Base-by-base conservation (phyloP, 1,284 basidiomycete species). In the Cerrena zonata region DNA sequence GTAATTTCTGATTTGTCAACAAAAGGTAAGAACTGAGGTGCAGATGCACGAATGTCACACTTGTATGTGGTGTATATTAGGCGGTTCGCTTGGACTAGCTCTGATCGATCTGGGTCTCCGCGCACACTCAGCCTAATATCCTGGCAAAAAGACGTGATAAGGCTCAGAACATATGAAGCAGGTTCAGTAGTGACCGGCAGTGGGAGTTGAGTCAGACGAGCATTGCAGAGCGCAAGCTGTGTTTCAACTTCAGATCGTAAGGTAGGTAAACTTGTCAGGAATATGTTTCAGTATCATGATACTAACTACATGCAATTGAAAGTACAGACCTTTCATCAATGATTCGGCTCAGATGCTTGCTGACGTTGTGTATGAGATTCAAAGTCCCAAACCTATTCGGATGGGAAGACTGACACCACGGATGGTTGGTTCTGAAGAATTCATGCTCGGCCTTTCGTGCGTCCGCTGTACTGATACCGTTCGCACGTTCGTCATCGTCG, bases 281-380 rank as follows among this genome's bases (percentile, higher is more conserved):
- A n/a, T n/a, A n/a, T n/a, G n/a, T n/a, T n/a, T n/a, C n/a, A n/a
- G n/a, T n/a, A n/a, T n/a, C n/a, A n/a, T n/a, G 80, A n/a, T 5
- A 22, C n/a, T 13, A 23, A 3, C 12, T 3, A 30, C 40, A 23
- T 37, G 12, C 12, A 23, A 15, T 13, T 23, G 45, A 15, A 19
- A 27, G 4, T n/a, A 51, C 79, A 39, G 58, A 84, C 84, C 71
- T 73, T 7, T 65, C 63, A 39, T 78, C 73, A 34, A 86, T 82
- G 19, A 79, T 67, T 1, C 64, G 55, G 1, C 79, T 72, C 21
- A 87, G 66, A 2, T 82, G 67, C 27, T 57, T 58, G 51, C 82
- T 82, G 4, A 85, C 67, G 49, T 72, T 72, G 10, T 65, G 56
- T 0, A 85, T 77, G 3, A 87, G 73, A 24, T 76, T 77, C 0